phyloP scores from a whole-genome alignment of 2,329 filamentous ascomycete genomes.

The Sodiomyces alkalinus region DNA sequence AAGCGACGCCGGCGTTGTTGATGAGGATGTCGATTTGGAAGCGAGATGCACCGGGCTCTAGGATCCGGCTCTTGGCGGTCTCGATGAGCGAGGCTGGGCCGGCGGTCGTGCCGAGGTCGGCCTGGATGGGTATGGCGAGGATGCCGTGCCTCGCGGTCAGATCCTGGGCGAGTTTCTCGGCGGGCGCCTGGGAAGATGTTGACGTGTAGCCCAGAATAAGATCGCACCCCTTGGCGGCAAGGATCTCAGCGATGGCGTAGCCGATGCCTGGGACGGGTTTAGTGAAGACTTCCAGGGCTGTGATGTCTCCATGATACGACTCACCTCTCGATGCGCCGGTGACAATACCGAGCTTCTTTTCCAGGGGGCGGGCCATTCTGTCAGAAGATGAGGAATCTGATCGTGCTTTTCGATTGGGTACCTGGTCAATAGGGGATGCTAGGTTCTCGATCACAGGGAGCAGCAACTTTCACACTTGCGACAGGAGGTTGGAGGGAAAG shows the following conservation, averaged over 20 bases:
- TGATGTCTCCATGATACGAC: no score
- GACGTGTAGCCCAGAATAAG: constrained; percentile 57
- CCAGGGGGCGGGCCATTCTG: constrained; percentile 30
- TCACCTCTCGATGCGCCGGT: constrained; percentile 66
- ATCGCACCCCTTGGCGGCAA: constrained; percentile 55
- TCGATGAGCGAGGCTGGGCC: constrained; percentile 45
- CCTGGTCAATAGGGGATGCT: no score
- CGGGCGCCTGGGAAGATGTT: constrained; percentile 19
- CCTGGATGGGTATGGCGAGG: constrained; percentile 47
- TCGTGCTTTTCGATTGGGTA: neutral
- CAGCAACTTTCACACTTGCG: no score
- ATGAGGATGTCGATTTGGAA: constrained; percentile 66
- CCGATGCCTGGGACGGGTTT: constrained; percentile 51
- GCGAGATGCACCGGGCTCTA: constrained; percentile 13
- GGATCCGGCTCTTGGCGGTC: constrained; percentile 24
- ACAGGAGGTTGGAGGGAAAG: no score
- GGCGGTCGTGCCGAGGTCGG: constrained; percentile 50
- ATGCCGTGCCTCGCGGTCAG: constrained; percentile 43
- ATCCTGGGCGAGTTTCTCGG: constrained; percentile 47
- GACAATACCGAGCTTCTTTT: constrained; percentile 65
- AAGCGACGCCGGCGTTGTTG: constrained; percentile 67
- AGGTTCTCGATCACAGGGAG: no score
- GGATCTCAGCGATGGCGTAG: constrained; percentile 44
- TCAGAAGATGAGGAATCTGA: neutral
- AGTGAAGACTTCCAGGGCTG: no score